Evolutionary conservation across 2,329 filamentous ascomycete genomes (phyloP), one percentile per base, ranked within the genome.

Genomic region (Nothomitra cinnamomea): DNA sequence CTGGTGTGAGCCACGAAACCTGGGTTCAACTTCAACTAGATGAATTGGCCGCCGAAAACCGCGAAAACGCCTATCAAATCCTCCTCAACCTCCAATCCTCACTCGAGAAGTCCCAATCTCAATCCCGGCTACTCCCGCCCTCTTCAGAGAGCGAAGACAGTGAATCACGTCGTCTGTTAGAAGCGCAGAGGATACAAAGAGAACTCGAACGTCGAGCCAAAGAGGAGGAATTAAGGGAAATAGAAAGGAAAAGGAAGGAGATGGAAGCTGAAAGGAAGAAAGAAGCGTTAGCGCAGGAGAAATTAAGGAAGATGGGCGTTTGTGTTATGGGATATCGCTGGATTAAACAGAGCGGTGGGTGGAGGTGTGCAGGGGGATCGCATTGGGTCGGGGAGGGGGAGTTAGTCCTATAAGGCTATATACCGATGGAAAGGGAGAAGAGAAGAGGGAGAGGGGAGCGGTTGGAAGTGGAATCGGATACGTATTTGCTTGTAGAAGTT

Each of bases 281-380:
- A 56, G 71, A 75, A 55, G 60, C 60, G 24, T 59, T 63, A 17
- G 63, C 59, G 10, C 71, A 75, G 64, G 58, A 61, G 40, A 79
- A 74, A 59, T 61, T 87, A 57, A 64, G 61, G 57, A 28, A 58
- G 1, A 69, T 78, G 67, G 82, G 82, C 0, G 51, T 64, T 0
- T 88, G 83, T 62, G 68, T 70, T 0, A 38, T 53, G 17, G 83
- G 82, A 0, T 87, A 49, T 60, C 53, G 55, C 0, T 87, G 83
- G 83, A 77, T 83, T 24, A 77, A 75, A 58, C 73, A 81, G 59
- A 41, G 1, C 1, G 61, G 60, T 1, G 82, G 82, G 0, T 87
- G 78, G 63, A 64, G 79, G 3, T 86, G 83, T 65, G 71, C 72
- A 0, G 82, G 75, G 0, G 82, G 82, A 0, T 61, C 60, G 1